Evolutionary conservation across 1,139 yeast genomes (phyloP), one percentile per base, ranked within the genome.

Genomic region (Geotrichum carabidarum): DNA sequence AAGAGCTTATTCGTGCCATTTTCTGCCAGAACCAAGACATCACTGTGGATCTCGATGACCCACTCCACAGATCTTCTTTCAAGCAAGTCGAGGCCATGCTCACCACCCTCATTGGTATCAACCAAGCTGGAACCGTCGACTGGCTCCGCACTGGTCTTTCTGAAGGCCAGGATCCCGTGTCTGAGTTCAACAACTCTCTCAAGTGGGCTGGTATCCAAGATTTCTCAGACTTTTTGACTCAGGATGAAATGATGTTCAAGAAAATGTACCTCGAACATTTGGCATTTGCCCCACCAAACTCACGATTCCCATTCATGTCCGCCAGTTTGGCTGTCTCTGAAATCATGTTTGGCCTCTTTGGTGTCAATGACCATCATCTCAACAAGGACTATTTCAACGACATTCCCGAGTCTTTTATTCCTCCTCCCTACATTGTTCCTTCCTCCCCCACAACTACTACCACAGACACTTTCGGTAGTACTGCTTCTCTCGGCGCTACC

Each of bases 281-380:
- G 41, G 65, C 68, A 17, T 63, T 64, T 50, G 54, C 65, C 22
- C 59, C 58, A 38, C 52, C 61, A 6, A 59, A 60, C 32, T 58
- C 66, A 1, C 63, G 66, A 22, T 74, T 75, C 58, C 78, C 79
- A 2, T 55, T 76, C 27, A 61, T 68, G 9, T 56, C 60, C 41
- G 70, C 74, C 27, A 66, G 71, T 4, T 54, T 67, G 40, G 63
- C 68, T 2, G 63, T 73, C 11, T 63, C 75, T 4, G 56, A 63
- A 27, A 61, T 68, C 43, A 56, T 74, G 34, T 62, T 59, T 36
- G 66, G 62, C 12, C 55, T 70, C 15, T 77, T 80, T 61, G 74
- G 74, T 54, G 65, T 72, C 44, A 45, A 56, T 43, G 50, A 54
- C 7, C 50, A 50, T 14, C 40, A 43, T 15, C 40, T 43, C 18